Conservation (phyloP, 2,329 filamentous ascomycete species). For the Cytospora piceae region DNA sequence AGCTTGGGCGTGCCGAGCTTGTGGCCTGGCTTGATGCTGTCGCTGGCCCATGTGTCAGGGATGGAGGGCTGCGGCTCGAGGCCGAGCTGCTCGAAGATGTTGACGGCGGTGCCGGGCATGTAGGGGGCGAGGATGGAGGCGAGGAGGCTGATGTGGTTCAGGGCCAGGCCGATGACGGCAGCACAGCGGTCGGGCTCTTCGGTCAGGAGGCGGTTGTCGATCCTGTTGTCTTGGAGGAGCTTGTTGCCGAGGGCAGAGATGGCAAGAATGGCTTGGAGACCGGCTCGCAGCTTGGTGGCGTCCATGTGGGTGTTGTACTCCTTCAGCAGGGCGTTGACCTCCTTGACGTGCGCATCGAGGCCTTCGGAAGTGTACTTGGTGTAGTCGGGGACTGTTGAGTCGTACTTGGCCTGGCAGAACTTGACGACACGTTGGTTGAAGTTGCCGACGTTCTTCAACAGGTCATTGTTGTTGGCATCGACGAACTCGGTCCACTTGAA, state of each 20-base stretch:
- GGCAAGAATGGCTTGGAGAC: slow-evolving; percentile 66
- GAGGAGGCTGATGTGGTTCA: slow-evolving; percentile 83
- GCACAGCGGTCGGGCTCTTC: slow-evolving; percentile 59
- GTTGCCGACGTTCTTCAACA: slow-evolving; percentile 63
- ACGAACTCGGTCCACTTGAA: slow-evolving; percentile 77
- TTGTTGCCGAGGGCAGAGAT: slow-evolving; percentile 63
- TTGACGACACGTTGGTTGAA: slow-evolving; percentile 65
- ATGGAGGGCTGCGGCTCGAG: slow-evolving; percentile 61
- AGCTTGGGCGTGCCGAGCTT: slow-evolving; percentile 79
- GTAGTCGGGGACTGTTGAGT: slow-evolving; percentile 52
- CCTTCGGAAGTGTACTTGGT: slow-evolving; percentile 57
- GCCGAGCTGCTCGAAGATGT: slow-evolving; percentile 79
- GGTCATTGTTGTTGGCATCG: slow-evolving; percentile 73
- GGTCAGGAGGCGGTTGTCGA: slow-evolving; percentile 51
- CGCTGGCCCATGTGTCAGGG: slow-evolving; percentile 66
- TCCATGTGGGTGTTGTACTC: slow-evolving; percentile 72
- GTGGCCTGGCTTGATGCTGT: slow-evolving; percentile 71
- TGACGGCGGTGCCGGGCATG: slow-evolving; percentile 76
- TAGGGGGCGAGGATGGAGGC: slow-evolving; percentile 81
- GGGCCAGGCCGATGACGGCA: slow-evolving; percentile 72
- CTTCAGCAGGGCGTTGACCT: slow-evolving; percentile 68
- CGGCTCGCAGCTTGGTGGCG: slow-evolving; percentile 70
- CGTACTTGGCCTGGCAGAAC: slow-evolving; percentile 57
- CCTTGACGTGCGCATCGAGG: slow-evolving; percentile 58
- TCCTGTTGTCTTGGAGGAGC: slow-evolving; percentile 50